phyloP scores from a whole-genome alignment of 208 protist species.

The Acanthamoeba lugdunensis region DNA sequence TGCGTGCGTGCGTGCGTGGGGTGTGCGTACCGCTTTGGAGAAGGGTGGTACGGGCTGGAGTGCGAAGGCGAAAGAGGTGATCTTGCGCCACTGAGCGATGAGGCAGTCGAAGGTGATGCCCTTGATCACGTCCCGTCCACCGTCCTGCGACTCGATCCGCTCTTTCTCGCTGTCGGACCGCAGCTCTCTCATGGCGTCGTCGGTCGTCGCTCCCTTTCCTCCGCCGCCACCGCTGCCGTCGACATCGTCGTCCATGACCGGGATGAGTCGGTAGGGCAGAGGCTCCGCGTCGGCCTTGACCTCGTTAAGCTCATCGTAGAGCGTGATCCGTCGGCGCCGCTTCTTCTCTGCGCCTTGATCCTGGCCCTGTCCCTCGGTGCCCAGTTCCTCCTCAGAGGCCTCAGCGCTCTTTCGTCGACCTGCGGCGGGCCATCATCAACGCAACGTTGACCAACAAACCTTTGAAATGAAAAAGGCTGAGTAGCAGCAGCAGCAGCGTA shows the following conservation, averaged over 20 bases:
- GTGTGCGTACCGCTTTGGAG: neutral
- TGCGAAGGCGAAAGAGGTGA: constrained; percentile 31
- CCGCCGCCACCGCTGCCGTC: neutral
- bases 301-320: constrained; percentile 23
- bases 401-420: neutral
- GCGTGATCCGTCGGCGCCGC: neutral
- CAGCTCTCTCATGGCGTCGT: too few relatives aligned
- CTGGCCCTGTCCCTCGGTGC: neutral
- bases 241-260: neutral
- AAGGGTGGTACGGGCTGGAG: neutral
- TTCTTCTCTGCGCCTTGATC: neutral
- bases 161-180: too few relatives aligned
- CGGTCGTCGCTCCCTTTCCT: too few relatives aligned
- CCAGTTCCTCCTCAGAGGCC: neutral
- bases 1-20: neutral
- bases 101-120: constrained; percentile 23
- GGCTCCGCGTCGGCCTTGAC: constrained; percentile 14
- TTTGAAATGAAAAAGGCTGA: too few relatives aligned
- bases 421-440: neutral
- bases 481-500: neutral
- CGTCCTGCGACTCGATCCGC: neutral
- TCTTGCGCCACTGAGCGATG: constrained; percentile 20
- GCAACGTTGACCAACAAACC: neutral
- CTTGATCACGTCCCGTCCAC: neutral
- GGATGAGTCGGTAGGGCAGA: constrained; percentile 18